These are phyloP conservation scores for Ustilago nuda DNA, from an alignment of 1,284 basidiomycete genomes.

Conservation along the genomic window DNA sequence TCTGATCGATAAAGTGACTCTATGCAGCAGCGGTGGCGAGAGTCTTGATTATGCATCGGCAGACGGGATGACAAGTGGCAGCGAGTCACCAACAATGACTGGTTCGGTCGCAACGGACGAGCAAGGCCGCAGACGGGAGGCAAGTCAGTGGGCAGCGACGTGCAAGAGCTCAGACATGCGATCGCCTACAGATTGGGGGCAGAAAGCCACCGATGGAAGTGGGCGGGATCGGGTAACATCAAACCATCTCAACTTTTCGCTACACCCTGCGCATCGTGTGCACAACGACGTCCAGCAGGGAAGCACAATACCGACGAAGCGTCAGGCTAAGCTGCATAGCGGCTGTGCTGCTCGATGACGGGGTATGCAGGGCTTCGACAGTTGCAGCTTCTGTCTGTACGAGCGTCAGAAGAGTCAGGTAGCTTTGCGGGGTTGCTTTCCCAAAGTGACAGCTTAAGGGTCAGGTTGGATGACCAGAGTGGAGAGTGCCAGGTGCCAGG, in stretches of 20 bases:
- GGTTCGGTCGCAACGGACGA: slow-evolving; percentile 30
- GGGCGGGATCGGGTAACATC: slow-evolving; percentile 15
- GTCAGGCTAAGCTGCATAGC: slow-evolving; percentile 23
- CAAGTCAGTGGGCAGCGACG: not conserved
- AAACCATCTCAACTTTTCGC: slow-evolving; percentile 10
- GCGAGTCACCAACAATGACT: slow-evolving; percentile 6
- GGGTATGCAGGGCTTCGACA: slow-evolving; percentile 29
- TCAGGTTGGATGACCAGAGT: slow-evolving; percentile 7
- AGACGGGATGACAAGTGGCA: not conserved
- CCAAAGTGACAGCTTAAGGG: slow-evolving; percentile 7
- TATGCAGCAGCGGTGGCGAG: slow-evolving; percentile 13
- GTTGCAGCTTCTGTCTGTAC: slow-evolving; percentile 8
- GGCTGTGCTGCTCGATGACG: slow-evolving; percentile 14
- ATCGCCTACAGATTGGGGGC: slow-evolving; percentile 21
- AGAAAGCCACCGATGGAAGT: too few species aligned
- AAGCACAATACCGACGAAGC: slow-evolving; percentile 11
- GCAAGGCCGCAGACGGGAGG: slow-evolving; percentile 14
- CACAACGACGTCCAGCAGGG: slow-evolving; percentile 12
- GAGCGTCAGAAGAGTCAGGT: slow-evolving; percentile 1
- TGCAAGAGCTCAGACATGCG: slow-evolving; percentile 6
- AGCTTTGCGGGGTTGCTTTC: slow-evolving; percentile 22
- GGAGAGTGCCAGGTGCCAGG: not conserved
- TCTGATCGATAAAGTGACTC: slow-evolving; percentile 33
- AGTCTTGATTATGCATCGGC: not conserved
- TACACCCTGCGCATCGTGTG: not conserved